Evolutionary conservation across 2,329 filamentous ascomycete species (phyloP).

Genomic region (Aspergillus sp.): DNA sequence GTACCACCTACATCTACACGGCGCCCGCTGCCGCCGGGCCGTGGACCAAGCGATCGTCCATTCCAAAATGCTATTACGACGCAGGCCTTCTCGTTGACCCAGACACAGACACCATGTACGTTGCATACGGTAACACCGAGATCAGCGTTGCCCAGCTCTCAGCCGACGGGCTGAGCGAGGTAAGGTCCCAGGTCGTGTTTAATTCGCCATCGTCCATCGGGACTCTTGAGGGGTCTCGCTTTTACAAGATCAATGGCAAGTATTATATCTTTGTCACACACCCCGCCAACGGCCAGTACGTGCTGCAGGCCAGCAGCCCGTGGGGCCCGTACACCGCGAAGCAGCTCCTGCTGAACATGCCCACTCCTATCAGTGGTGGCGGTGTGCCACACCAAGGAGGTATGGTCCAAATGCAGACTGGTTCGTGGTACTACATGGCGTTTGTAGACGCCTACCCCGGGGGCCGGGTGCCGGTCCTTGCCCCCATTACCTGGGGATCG

Average conservation of each 20-base stretch:
- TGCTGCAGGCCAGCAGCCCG: constrained; percentile 46
- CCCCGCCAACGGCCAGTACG: constrained; percentile 46
- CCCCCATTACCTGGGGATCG: constrained; percentile 51
- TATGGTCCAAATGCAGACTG: constrained; percentile 51
- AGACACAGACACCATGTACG: constrained; percentile 58
- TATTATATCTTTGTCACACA: constrained; percentile 57
- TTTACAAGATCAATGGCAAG: constrained; percentile 56
- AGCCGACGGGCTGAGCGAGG: constrained; percentile 46
- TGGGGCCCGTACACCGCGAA: constrained; percentile 49
- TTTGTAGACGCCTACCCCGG: constrained; percentile 57
- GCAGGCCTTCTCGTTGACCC: constrained; percentile 54
- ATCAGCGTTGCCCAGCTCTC: constrained; percentile 53
- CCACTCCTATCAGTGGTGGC: constrained; percentile 43
- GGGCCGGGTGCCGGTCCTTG: constrained; percentile 57
- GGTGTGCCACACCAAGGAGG: constrained; percentile 56
- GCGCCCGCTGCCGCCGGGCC: constrained; percentile 41
- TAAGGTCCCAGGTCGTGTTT: constrained; percentile 47
- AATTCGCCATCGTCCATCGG: constrained; percentile 29
- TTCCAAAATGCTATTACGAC: constrained; percentile 56
- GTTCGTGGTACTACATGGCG: constrained; percentile 59
- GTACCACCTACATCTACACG: constrained; percentile 55
- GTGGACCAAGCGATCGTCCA: constrained; percentile 40
- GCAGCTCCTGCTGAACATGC: too few relatives aligned
- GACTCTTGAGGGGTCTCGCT: constrained; percentile 53
- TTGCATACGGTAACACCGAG: constrained; percentile 52